Conservation (phyloP, 495 filamentous ascomycete genomes). For the Letharia lupina region DNA sequence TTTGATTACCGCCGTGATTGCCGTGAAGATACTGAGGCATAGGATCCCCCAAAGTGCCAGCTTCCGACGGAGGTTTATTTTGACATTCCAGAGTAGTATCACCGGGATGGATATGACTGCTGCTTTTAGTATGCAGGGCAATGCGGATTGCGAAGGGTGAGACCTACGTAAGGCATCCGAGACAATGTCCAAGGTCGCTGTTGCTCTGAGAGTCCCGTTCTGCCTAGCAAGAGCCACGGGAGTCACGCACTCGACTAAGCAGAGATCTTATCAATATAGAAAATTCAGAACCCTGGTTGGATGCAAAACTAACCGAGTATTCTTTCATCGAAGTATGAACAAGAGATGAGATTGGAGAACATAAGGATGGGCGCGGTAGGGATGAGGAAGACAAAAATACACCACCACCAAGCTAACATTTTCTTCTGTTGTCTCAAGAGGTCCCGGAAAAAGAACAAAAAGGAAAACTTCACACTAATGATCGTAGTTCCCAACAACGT, state of each 20-base stretch:
- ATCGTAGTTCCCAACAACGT: conserved; percentile 11
- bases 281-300: background rate
- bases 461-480: conserved; percentile 19
- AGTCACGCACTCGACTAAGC: conserved; percentile 18
- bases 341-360: conserved; percentile 18
- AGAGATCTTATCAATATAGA: background rate
- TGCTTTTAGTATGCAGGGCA: background rate
- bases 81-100: conserved; percentile 21
- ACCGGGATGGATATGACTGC: conserved; percentile 23
- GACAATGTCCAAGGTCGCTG: conserved; percentile 18
- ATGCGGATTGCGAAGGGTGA: background rate
- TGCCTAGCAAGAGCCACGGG: conserved; percentile 12
- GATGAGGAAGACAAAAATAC: conserved; percentile 12
- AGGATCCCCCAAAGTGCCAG: conserved; percentile 20
- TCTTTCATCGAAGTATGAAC: conserved; percentile 18
- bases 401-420: conserved; percentile 22
- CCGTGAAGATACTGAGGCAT: conserved; percentile 23
- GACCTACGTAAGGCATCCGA: conserved; percentile 18
- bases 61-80: conserved; percentile 16
- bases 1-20: conserved; percentile 21
- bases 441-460: conserved; percentile 19
- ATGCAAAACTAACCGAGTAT: conserved; percentile 12
- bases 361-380: conserved; percentile 16
- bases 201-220: conserved; percentile 15
- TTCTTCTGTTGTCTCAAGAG: conserved; percentile 14